Conservation (phyloP, 306 rosid species). For the Sphenostylis stenocarpa region DNA sequence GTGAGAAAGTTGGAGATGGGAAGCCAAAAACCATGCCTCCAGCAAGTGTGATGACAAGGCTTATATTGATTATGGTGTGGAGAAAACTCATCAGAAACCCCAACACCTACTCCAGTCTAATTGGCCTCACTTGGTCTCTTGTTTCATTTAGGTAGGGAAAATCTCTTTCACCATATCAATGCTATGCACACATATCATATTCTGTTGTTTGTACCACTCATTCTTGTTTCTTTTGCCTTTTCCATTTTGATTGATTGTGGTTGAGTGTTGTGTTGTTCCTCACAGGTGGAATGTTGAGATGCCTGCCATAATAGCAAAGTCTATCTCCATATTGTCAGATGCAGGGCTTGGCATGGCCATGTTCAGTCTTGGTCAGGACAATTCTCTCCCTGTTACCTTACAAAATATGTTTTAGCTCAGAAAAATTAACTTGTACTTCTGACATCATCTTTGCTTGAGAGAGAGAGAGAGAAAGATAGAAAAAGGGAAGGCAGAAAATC, state of each 20-base stretch:
- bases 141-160: constrained; percentile 64
- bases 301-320: constrained; percentile 86
- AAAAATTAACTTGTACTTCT: constrained; percentile 16
- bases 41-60: constrained; percentile 94
- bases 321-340: constrained; percentile 84
- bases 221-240: neutral
- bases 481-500: neutral
- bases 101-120: constrained; percentile 81
- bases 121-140: constrained; percentile 88
- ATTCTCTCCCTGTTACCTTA: constrained; percentile 8
- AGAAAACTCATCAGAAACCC: constrained; percentile 90
- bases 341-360: constrained; percentile 99
- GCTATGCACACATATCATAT: neutral
- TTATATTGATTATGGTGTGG: constrained; percentile 93
- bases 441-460: constrained; percentile 31
- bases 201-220: neutral
- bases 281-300: constrained; percentile 75
- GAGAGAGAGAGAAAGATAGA: no score
- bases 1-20: constrained; percentile 57
- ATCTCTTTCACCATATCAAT: neutral
- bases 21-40: constrained; percentile 77
- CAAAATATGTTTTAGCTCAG: neutral
- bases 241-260: constrained; percentile 21
- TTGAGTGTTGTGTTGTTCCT: constrained; percentile 7
- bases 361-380: constrained; percentile 85